phyloP scores from a whole-genome alignment of 2,329 filamentous ascomycete species.

The Monilinia vaccinii-corymbosi region DNA sequence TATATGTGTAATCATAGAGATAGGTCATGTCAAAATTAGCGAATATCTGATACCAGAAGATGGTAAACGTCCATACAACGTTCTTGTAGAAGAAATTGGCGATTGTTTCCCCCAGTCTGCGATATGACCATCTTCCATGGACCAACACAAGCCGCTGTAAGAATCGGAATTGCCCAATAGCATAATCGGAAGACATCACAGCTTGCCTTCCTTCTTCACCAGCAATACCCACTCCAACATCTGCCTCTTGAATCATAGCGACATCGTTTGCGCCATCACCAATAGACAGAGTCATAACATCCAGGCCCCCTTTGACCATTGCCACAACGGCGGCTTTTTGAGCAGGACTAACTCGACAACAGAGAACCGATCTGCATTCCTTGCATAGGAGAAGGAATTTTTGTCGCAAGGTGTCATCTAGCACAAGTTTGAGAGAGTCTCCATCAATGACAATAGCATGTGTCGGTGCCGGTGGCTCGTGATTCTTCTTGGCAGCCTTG shows the following conservation, averaged over 20 bases:
- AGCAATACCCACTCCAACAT: constrained; percentile 93
- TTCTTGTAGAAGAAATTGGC: constrained; percentile 99
- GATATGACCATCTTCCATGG: constrained; percentile 94
- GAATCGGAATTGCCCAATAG: constrained; percentile 89
- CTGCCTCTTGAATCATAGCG: constrained; percentile 95
- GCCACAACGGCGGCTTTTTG: constrained; percentile 96
- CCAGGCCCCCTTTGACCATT: constrained; percentile 89
- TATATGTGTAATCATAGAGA: constrained; percentile 96
- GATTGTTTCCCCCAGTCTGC: constrained; percentile 82
- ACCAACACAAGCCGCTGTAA: constrained; percentile 78
- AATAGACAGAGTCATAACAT: constrained; percentile 92
- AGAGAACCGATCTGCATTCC: constrained; percentile 91
- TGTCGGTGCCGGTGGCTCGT: constrained; percentile 77
- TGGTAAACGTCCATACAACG: constrained; percentile 90
- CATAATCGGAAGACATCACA: constrained; percentile 93
- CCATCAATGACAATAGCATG: constrained; percentile 94
- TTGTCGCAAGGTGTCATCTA: constrained; percentile 74
- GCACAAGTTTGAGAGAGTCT: constrained; percentile 80
- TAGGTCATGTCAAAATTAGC: constrained; percentile 96
- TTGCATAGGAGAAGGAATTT: constrained; percentile 95
- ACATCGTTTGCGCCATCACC: constrained; percentile 94
- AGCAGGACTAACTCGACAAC: constrained; percentile 91
- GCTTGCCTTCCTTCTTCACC: constrained; percentile 88
- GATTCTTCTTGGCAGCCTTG: constrained; percentile 65
- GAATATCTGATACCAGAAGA: constrained; percentile 97